A percentile compares a stretch with the other conserved stretches of the same genome.
These are phyloP conservation scores for Jaenimonas drosophilae DNA, from an alignment of 208 protist genomes.

Conservation along the genomic window DNA sequence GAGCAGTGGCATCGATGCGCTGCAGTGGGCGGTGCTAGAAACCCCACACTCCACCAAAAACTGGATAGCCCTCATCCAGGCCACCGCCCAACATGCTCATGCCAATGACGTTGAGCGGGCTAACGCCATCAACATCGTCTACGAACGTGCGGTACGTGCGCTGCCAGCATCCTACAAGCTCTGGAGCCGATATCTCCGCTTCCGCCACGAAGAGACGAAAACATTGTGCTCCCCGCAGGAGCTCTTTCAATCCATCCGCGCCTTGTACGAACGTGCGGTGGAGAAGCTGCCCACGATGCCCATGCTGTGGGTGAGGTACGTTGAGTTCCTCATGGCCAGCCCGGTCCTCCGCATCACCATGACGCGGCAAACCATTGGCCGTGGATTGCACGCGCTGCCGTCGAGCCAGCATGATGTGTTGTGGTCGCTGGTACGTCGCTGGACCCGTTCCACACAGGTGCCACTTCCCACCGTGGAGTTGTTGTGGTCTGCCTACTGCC, in stretches of 20 bases:
- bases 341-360: constrained; percentile 47
- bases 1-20: constrained; percentile 24
- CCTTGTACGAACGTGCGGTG: constrained; percentile 65
- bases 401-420: constrained; percentile 69
- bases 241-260: constrained; percentile 55
- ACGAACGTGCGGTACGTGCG: constrained; percentile 59
- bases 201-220: constrained; percentile 31
- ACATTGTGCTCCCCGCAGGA: constrained; percentile 33
- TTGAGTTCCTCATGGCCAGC: constrained; percentile 49
- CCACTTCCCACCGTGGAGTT: constrained; percentile 33
- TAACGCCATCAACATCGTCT: constrained; percentile 58
- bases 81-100: constrained; percentile 8
- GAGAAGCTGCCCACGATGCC: constrained; percentile 63
- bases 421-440: constrained; percentile 46
- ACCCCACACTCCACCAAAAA: constrained; percentile 30
- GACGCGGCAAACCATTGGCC: constrained; percentile 37
- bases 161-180: constrained; percentile 77
- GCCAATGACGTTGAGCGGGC: constrained; percentile 18
- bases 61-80: constrained; percentile 50
- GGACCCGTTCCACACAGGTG: constrained; percentile 26
- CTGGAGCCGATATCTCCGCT: constrained; percentile 59
- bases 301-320: constrained; percentile 55
- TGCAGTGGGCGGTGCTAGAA: constrained; percentile 63
- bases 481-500: constrained; percentile 50
- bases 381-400: constrained; percentile 42